Evolutionary conservation across 2,329 filamentous ascomycete species (phyloP).

Genomic region (Penicillium sp.): DNA sequence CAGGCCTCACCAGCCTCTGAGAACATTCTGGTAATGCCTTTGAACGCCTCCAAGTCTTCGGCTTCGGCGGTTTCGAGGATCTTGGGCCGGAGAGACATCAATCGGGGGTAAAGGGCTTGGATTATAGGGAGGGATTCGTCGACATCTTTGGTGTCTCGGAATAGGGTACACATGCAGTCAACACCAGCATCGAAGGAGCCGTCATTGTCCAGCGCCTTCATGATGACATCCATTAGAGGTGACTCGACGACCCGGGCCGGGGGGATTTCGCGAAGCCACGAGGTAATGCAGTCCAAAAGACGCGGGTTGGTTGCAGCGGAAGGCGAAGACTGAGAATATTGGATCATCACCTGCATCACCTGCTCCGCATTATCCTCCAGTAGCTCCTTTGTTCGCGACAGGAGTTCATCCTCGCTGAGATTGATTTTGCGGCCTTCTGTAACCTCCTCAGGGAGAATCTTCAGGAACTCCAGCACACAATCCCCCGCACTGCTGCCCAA

Average conservation of each 20-base stretch:
- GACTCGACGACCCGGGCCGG: conserved; percentile 80
- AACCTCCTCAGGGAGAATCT: conserved; percentile 96
- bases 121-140: conserved; percentile 86
- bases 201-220: conserved; percentile 74
- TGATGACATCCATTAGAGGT: conserved; percentile 76
- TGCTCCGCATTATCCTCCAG: conserved; percentile 86
- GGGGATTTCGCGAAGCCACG: conserved; percentile 93
- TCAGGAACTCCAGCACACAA: conserved; percentile 92
- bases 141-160: conserved; percentile 88
- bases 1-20: conserved; percentile 91
- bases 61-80: conserved; percentile 73
- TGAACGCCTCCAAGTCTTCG: conserved; percentile 83
- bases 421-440: conserved; percentile 99
- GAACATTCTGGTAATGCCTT: conserved; percentile 85
- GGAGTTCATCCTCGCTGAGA: conserved; percentile 96
- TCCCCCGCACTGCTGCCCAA: conserved; percentile 71
- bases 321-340: conserved; percentile 85
- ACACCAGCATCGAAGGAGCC: conserved; percentile 81
- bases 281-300: conserved; percentile 91
- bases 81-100: conserved; percentile 74
- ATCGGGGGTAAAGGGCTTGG: conserved; percentile 74
- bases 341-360: conserved; percentile 82
- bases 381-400: conserved; percentile 79
- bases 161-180: conserved; percentile 89
- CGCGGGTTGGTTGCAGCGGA: conserved; percentile 82